Base-by-base conservation (phyloP, 306 rosid genomes). In the Comarum palustre region DNA sequence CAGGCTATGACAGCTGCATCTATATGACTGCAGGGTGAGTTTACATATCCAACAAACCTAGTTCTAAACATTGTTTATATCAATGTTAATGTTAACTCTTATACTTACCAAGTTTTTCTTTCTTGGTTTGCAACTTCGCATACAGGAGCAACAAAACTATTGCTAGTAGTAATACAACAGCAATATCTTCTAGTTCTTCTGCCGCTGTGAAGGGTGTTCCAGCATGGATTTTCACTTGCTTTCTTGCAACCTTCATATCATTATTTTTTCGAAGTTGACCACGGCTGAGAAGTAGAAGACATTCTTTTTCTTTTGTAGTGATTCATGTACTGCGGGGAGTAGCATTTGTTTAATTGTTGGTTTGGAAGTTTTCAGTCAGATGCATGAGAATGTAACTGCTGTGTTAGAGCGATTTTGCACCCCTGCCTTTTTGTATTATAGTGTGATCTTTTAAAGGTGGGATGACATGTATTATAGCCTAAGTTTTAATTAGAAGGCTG, bases 1-100 rank as follows among this genome's bases (percentile, higher is more conserved):
- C 92, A 90, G 98, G 95, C 76, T 92, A 90, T 77, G 98, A 92
- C 77, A 88, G 46, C 17, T 92, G 98, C 91, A 58, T 90, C 83
- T 92, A 92, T 76, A 74, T 85, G 89, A 87, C 86, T 36, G 80
- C 82, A 8, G 92, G 98, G 98, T 88, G 83, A 90, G 91, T 74
- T 81, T 65, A 20, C 72, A 38, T 39, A 38, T 31, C 77, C 20
- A 20, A 36, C 27, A 41, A 42, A 51, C 62, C 66, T 51, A 57
- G 24, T 43, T 75, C 64, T 10, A 16, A 19, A 19, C 41, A 39
- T 67, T 6, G 27, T 29, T 39, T 20, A 29, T 29, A n/a, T 57
- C 11, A 15, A 8, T 27, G 20, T 63, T 11, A 31, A 14, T 27
- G 20, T 27, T 14, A 27, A 62, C 60, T 63, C 15, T 13, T 13